Evolutionary conservation across 2,329 filamentous ascomycete species (phyloP).

Genomic region (Fusarium sp.): DNA sequence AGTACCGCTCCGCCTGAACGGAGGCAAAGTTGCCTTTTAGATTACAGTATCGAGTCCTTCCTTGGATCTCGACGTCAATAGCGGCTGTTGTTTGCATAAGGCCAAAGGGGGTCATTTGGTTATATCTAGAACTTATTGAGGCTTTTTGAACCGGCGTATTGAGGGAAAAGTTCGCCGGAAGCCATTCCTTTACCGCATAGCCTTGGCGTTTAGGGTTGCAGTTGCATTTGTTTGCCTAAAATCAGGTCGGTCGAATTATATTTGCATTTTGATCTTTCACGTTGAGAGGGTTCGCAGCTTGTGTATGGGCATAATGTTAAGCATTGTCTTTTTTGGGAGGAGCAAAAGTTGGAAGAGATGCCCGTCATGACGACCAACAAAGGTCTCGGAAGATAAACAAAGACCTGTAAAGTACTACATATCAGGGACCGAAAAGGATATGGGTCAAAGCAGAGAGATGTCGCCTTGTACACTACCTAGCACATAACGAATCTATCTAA

Average conservation of each 20-base stretch:
- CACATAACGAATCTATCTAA: constrained; percentile 40
- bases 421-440: neutral
- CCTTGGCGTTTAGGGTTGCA: constrained; percentile 38
- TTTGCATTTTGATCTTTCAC: constrained; percentile 34
- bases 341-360: constrained; percentile 23
- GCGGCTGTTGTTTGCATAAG: constrained; percentile 30
- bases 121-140: constrained; percentile 12
- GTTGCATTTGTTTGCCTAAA: constrained; percentile 22
- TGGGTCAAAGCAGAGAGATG: constrained; percentile 1
- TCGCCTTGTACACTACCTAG: constrained; percentile 39
- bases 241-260: constrained; percentile 20
- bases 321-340: constrained; percentile 17
- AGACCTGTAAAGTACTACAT: neutral
- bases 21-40: constrained; percentile 51
- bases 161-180: constrained; percentile 18
- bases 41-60: constrained; percentile 2
- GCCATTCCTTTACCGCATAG: constrained; percentile 42
- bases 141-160: constrained; percentile 34
- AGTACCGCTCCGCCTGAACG: constrained; percentile 49
- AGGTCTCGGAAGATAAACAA: constrained; percentile 14
- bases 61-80: constrained; percentile 24
- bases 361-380: constrained; percentile 9
- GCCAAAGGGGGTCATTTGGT: constrained; percentile 6
- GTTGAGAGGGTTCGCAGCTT: constrained; percentile 13
- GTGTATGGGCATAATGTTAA: constrained; percentile 30